Evolutionary conservation across 768 basidiomycete species (phyloP), one percentile per base, ranked within the genome.

Genomic region (Lactifluus subvellereus): DNA sequence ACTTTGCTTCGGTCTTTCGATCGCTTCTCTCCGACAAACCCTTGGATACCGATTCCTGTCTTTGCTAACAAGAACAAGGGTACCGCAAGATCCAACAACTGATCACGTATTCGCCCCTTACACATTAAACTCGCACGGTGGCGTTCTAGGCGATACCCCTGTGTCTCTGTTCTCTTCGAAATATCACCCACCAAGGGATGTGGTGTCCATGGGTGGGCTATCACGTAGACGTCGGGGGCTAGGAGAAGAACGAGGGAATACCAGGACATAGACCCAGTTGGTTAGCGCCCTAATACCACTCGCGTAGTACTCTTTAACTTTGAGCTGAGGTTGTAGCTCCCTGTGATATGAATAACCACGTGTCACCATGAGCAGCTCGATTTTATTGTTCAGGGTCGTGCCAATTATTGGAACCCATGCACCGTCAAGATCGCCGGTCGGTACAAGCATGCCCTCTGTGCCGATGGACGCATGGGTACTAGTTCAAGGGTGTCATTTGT

Each of bases 11-110:
- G 59, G 33, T 54, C 33, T 37, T 38, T 62, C 62, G 62, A 59
- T 63, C 57, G 45, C 35, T 62, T 63, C 47, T 48, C 47, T 48
- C 62, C 62, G 62, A 50, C 35, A 49, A 45, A 58, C 45, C 62
- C 62, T 37, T 52, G 22, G 55, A 42, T 43, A 43, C 16, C n/a
- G 43, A 20, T 16, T 48, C 20, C 13, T 42, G 16, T 49, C 33
- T 51, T 45, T 50, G 20, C 30, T 30, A 2, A 32, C 54, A 30
- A 57, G 13, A 1, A 32, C 54, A 30, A 57, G 7, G 59, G 5
- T 18, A 35, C n/a, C 33, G 60, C 32, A 22, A 57, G 55, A 57
- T 57, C 51, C 37, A 58, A 48, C 27, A 58, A 53, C 45, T 53
- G 32, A 40, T 63, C 51, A 57, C 52, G 33, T 57, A 56, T 57